These are phyloP conservation scores for Cantharellus cinnabarinus DNA, from an alignment of 768 basidiomycete genomes.

Conservation along the genomic window DNA sequence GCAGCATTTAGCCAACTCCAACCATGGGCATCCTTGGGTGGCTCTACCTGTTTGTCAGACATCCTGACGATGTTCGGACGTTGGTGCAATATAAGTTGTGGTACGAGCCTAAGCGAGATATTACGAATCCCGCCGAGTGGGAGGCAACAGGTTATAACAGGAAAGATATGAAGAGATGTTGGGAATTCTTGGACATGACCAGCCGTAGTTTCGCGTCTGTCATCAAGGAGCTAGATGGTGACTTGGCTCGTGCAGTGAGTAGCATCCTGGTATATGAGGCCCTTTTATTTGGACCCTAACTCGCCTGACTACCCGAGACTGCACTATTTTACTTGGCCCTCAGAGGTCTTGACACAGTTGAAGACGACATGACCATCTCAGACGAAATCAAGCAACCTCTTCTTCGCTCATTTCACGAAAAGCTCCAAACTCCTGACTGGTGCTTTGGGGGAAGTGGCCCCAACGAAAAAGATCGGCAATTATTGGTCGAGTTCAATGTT, in stretches of 20 bases:
- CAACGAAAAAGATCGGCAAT: conserved; percentile 68
- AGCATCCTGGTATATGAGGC: neutral
- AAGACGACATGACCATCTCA: conserved; percentile 94
- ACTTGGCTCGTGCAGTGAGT: conserved; percentile 78
- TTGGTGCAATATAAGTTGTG: conserved; percentile 70
- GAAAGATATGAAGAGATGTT: conserved; percentile 68
- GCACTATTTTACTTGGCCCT: conserved; percentile 90
- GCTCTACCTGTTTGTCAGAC: conserved; percentile 49
- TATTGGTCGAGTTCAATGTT: conserved; percentile 64
- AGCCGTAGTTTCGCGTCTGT: conserved; percentile 82
- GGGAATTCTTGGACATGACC: conserved; percentile 74
- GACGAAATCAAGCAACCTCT: conserved; percentile 73
- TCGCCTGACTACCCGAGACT: conserved; percentile 29
- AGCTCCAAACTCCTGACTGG: conserved; percentile 71
- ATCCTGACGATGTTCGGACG: conserved; percentile 66
- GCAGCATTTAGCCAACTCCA: neutral
- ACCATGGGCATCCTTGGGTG: conserved; percentile 37
- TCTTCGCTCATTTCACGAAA: conserved; percentile 61
- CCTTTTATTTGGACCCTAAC: conserved; percentile 1
- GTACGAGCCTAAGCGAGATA: conserved; percentile 64
- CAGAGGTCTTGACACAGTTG: conserved; percentile 87
- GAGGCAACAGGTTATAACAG: conserved; percentile 75
- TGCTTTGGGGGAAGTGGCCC: conserved; percentile 63
- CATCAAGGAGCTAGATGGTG: conserved; percentile 90
- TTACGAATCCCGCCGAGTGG: conserved; percentile 53